Percentiles rank a stretch among this genome's conserved stretches.
These are phyloP conservation scores for Kockovaella imperatae DNA, from an alignment of 768 basidiomycete genomes.

Conservation along the genomic window DNA sequence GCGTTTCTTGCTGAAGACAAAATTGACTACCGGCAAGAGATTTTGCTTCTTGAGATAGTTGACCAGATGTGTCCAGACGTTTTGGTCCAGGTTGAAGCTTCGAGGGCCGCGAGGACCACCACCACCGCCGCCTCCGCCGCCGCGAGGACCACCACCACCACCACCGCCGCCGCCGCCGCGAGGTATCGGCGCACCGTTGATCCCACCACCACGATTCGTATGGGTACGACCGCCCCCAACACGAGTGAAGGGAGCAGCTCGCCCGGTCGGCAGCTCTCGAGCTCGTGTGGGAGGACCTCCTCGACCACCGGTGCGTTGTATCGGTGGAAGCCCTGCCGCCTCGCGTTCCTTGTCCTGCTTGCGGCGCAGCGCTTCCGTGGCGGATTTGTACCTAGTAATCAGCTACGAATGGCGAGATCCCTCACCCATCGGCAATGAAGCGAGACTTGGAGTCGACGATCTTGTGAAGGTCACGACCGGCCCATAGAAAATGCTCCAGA, in stretches of 20 bases:
- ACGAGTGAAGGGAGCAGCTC: conserved; percentile 34
- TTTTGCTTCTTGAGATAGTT: conserved; percentile 71
- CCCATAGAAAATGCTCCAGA: conserved; percentile 91
- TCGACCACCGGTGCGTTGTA: conserved; percentile 73
- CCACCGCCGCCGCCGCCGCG: conserved; percentile 18
- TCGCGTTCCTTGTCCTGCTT: conserved; percentile 99
- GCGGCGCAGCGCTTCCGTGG: conserved; percentile 73
- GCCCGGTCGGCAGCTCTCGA: conserved; percentile 32
- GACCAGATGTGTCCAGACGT: conserved; percentile 86
- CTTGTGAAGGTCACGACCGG: conserved; percentile 85
- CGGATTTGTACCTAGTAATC: conserved; percentile 68
- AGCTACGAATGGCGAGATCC: conserved; percentile 1
- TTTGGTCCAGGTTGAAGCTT: conserved; percentile 61
- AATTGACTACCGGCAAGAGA: conserved; percentile 87
- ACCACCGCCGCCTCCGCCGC: conserved; percentile 30
- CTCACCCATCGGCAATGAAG: conserved; percentile 65
- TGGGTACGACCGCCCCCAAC: conserved; percentile 28
- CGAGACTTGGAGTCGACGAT: conserved; percentile 75
- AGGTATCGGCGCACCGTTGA: conserved; percentile 27
- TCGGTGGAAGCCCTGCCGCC: conserved; percentile 80
- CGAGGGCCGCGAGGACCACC: conserved; percentile 15
- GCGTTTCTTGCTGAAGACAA: conserved; percentile 91
- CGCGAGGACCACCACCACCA: conserved; percentile 42
- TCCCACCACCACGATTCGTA: conserved; percentile 52
- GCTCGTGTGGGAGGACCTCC: conserved; percentile 54